Conservation (phyloP, 2,329 filamentous ascomycete genomes). For the Tolypocladium sp. region DNA sequence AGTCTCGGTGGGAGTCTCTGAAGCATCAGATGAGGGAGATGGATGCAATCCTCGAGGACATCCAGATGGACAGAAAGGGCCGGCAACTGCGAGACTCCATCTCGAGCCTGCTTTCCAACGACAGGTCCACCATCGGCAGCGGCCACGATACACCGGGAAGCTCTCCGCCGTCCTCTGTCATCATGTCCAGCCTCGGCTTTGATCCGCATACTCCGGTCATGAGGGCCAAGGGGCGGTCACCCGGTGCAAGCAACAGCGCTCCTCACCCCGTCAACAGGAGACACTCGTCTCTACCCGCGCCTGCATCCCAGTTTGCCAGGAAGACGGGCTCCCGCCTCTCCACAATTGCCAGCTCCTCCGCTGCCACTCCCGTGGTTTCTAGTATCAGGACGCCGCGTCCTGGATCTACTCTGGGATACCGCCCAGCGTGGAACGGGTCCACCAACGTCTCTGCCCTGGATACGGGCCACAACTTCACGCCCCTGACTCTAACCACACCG, state of each 20-base stretch:
- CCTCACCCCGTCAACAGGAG: conserved; percentile 36
- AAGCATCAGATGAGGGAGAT: conserved; percentile 70
- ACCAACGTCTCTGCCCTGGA: conserved; percentile 49
- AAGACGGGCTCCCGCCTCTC: conserved; percentile 37
- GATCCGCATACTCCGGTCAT: conserved; percentile 35
- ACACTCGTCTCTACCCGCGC: conserved; percentile 38
- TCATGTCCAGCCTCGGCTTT: conserved; percentile 47
- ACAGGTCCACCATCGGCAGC: conserved; percentile 62
- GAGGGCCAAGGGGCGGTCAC: conserved; percentile 37
- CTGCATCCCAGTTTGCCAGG: conserved; percentile 27
- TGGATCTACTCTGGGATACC: conserved; percentile 37
- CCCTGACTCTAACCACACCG: conserved; percentile 49
- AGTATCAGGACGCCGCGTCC: conserved; percentile 30
- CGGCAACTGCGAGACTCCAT: conserved; percentile 86
- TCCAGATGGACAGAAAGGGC: conserved; percentile 51
- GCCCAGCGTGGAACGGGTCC: conserved; percentile 65
- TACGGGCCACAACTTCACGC: conserved; percentile 58
- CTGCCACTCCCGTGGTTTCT: conserved; percentile 34
- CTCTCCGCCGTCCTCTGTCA: conserved; percentile 52
- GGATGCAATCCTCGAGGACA: conserved; percentile 65
- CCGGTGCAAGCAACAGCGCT: conserved; percentile 35
- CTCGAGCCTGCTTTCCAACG: conserved; percentile 81
- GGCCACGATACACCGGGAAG: conserved; percentile 62
- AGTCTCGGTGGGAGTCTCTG: conserved; percentile 68
- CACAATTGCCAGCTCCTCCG: conserved; percentile 38